Evolutionary conservation across 2,329 filamentous ascomycete species (phyloP).

Genomic region (Aspergillus costaricaensis): DNA sequence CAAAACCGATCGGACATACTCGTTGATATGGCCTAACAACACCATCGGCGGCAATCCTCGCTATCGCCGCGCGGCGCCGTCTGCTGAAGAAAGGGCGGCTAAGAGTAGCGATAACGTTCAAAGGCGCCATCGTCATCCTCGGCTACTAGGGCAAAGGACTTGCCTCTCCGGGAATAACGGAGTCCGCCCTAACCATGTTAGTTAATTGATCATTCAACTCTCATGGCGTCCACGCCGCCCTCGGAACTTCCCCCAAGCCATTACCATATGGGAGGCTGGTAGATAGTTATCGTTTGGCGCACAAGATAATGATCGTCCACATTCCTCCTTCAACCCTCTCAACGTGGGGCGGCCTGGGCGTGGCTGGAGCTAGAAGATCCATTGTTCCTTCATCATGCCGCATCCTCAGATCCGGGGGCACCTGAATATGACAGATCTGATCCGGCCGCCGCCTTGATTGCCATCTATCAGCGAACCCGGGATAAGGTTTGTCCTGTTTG

Average conservation of each 20-base stretch:
- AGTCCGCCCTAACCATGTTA: constrained; percentile 3
- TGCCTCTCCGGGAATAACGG: constrained; percentile 1
- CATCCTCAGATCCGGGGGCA: constrained; percentile 7
- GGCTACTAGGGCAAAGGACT: neutral
- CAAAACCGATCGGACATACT: constrained; percentile 3
- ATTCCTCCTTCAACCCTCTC: neutral
- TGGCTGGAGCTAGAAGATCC: constrained; percentile 2
- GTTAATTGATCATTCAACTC: neutral
- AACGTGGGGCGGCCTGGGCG: constrained; percentile 2
- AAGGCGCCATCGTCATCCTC: constrained; percentile 7
- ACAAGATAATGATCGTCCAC: neutral
- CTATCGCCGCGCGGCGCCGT: too few species aligned
- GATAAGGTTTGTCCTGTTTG: neutral
- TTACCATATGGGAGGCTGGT: neutral
- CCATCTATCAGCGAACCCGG: neutral
- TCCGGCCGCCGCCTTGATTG: neutral
- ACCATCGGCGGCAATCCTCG: too few species aligned
- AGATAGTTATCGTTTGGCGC: neutral
- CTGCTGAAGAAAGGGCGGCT: neutral
- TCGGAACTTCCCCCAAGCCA: neutral
- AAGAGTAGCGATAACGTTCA: constrained; percentile 1
- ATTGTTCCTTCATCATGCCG: constrained; percentile 5
- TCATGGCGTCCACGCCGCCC: neutral
- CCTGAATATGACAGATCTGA: constrained; percentile 10
- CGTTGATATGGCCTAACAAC: neutral